Base-by-base conservation (phyloP, 2,329 filamentous ascomycete species). In the Colletotrichum tofieldiae region DNA sequence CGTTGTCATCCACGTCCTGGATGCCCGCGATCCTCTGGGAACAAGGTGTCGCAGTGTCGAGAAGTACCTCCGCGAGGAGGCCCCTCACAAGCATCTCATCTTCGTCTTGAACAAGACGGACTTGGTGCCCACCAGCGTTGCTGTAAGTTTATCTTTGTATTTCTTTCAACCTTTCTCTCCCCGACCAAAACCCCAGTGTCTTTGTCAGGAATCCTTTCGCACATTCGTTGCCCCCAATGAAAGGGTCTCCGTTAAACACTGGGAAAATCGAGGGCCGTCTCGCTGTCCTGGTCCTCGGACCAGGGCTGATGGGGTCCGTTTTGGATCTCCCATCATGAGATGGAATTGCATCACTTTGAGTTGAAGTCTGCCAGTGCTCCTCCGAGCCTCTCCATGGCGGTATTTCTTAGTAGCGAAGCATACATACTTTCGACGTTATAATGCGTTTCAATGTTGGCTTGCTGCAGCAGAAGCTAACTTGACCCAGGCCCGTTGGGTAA, bases 351-450 rank as follows among this genome's bases (percentile, higher is more conserved):
- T 93, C 92, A 92, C 94, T 89, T 93, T 94, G 96, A 98, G 96
- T 98, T 98, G 96, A 98, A 93, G 87, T 87, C 90, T 91, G 90
- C 89, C 90, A 90, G 90, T 88, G 85, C 89, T 86, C 79, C 82
- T 81, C 20, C 23, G 67, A 74, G 65, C 72, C 68, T 74, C 43
- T 52, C 29, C n/a, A 58, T 95, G 91, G 93, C 90, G 90, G 89
- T 89, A 73, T 88, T 93, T 98, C 96, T 97, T 99, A 99, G 96
- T 98, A 93, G 94, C 93, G 94, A 93, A 93, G 93, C 95, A 96
- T 90, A 99, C 86, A 88, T 84, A 78, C 79, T 75, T 68, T 76
- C 63, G 76, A 58, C 76, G 78, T 73, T 20, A 18, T 72, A 47
- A 68, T 52, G 47, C 45, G 56, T 68, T 54, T 66, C 51, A 39